phyloP scores from a whole-genome alignment of 2,329 filamentous ascomycete genomes.

The Aureobasidium sp. region DNA sequence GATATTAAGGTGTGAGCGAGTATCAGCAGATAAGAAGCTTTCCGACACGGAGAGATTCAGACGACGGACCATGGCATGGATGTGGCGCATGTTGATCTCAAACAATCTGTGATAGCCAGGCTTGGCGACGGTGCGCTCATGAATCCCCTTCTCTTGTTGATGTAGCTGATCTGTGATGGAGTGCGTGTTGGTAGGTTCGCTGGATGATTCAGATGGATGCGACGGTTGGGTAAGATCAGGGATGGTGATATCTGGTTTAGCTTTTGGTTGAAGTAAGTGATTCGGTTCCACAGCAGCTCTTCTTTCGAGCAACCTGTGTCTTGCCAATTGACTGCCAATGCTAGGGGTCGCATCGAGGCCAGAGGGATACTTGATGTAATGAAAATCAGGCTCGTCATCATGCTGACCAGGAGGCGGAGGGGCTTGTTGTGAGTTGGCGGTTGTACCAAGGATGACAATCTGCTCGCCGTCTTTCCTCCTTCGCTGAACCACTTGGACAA shows the following conservation, averaged over 20 bases:
- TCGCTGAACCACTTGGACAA: conserved; percentile 65
- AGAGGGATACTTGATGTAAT: conserved; percentile 3
- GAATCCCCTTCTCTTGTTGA: too few species aligned
- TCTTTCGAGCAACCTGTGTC: too few species aligned
- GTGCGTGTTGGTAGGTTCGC: too few species aligned
- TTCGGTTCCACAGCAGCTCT: too few species aligned
- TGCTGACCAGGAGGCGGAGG: conserved; percentile 22
- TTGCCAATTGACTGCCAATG: background rate
- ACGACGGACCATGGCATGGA: conserved; percentile 54
- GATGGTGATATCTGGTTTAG: background rate
- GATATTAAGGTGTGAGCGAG: conserved; percentile 16
- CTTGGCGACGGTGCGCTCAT: conserved; percentile 13
- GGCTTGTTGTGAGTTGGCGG: conserved; percentile 35
- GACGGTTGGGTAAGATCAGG: too few species aligned
- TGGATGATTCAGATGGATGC: background rate
- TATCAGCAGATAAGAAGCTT: conserved; percentile 14
- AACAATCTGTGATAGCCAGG: conserved; percentile 25
- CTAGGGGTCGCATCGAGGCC: background rate
- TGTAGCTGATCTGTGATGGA: too few species aligned
- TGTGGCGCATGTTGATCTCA: conserved; percentile 58
- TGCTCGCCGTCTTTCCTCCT: conserved; percentile 64
- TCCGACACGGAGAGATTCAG: conserved; percentile 29
- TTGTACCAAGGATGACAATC: conserved; percentile 75
- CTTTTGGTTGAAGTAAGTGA: too few species aligned
- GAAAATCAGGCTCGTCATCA: conserved; percentile 34